Conservation (phyloP, 1,284 basidiomycete genomes). For the Leccinum subspadiceum region DNA sequence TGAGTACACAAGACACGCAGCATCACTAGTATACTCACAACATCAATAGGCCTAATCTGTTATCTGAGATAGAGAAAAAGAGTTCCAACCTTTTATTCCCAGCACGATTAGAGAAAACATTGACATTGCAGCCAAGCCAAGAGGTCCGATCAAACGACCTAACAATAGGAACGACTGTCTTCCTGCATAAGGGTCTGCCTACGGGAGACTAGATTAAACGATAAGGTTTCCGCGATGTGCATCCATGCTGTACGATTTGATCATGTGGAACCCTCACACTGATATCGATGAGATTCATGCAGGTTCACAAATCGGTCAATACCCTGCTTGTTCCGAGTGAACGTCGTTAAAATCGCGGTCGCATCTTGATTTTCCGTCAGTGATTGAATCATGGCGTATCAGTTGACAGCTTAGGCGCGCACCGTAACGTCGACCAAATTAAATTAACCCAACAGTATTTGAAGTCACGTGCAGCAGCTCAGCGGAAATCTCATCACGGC, state of each 20-base stretch:
- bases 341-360: too few species aligned
- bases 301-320: neutral
- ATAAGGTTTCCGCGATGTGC: neutral
- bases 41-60: too few species aligned
- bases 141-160: neutral
- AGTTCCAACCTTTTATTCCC: neutral
- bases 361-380: neutral
- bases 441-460: neutral
- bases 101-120: neutral
- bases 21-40: neutral
- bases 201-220: neutral
- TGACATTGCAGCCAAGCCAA: neutral
- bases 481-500: neutral
- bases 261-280: neutral
- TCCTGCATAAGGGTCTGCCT: too few species aligned
- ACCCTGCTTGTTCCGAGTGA: neutral
- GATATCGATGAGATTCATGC: neutral
- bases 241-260: neutral
- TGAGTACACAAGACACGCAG: neutral
- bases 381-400: neutral
- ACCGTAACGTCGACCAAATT: neutral
- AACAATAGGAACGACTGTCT: too few species aligned
- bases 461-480: conserved; percentile 5
- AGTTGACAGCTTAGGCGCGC: neutral
- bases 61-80: neutral